Evolutionary conservation across 2,329 filamentous ascomycete species (phyloP), one percentile per base, ranked within the genome.

Genomic region (Akanthomyces dipterigenus): DNA sequence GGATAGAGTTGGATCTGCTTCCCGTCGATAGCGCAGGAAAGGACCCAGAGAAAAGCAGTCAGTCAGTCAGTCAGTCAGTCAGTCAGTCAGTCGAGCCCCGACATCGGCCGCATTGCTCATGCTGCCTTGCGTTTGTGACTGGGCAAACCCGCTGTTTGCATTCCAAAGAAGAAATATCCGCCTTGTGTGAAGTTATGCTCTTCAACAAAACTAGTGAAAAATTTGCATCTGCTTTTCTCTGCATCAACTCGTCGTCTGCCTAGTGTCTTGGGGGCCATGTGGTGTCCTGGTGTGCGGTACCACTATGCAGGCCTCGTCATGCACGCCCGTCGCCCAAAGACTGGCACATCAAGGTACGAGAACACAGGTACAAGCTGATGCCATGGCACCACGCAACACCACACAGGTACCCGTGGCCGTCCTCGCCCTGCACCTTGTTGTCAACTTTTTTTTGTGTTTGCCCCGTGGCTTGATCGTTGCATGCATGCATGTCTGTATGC

Each of bases 391-490:
- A 49, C 45, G 20, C 45, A 38, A 38, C 36, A 38, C 36, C 36
- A 38, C 36, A 38, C 36, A 38, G 36, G 36, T 38, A 38, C 36
- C 36, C 11, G 31, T 7, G 8, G 31, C 31, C 31, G 31, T 8
- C 31, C 31, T 34, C 31, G 11, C 31, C 31, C 5, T 34, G 31
- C 8, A 34, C 6, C 31, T 34, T 9, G 8, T 34, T 34, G 8
- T 34, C 31, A 9, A 34, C 31, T 34, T 34, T 34, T 11, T 34
- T 34, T 11, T 34, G 31, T 34, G 31, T 34, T 34, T 34, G 31
- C 54, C 54, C 54, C 54, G 54, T 57, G 54, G 54, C 54, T 57
- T 48, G 54, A 57, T 57, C 42, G 34, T 42, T 57, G 43, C 54
- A 57, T 48, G 54, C 42, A 54, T 54, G 50, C 54, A 45, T 20